Percentiles rank a stretch among this genome's conserved stretches.
Evolutionary conservation across 805 yeast species (phyloP).

Genomic region (Teunomyces cretensis): DNA sequence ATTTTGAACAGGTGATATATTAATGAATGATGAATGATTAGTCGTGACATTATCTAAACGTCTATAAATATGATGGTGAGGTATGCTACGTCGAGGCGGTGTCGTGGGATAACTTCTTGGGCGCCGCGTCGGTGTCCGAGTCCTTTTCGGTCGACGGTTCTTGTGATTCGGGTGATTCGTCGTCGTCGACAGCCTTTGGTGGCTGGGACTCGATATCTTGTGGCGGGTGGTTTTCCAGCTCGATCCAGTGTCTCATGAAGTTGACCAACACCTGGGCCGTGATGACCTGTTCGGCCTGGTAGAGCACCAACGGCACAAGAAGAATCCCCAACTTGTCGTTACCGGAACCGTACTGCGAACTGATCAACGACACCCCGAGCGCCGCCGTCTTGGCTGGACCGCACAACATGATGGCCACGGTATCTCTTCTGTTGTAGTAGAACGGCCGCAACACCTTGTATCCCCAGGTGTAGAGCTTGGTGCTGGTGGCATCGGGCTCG

Average conservation of each 20-base stretch:
- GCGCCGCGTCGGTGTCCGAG: not conserved
- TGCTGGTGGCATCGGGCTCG: slow-evolving; percentile 48
- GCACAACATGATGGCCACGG: slow-evolving; percentile 79
- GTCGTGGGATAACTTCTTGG: not conserved
- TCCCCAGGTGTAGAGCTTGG: slow-evolving; percentile 44
- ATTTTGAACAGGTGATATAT: too few relatives aligned
- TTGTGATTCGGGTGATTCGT: not conserved
- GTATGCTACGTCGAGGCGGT: not conserved
- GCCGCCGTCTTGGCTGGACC: slow-evolving; percentile 96
- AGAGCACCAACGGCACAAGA: slow-evolving; percentile 78
- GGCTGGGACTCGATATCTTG: slow-evolving; percentile 3
- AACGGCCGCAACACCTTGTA: slow-evolving; percentile 58
- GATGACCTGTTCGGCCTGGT: slow-evolving; percentile 84
- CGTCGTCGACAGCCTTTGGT: not conserved
- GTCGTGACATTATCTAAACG: not conserved
- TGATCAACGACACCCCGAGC: slow-evolving; percentile 78
- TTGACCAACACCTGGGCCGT: slow-evolving; percentile 73
- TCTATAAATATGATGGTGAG: not conserved
- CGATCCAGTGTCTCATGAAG: slow-evolving; percentile 70
- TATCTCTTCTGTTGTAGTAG: slow-evolving; percentile 67
- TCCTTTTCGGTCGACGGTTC: not conserved
- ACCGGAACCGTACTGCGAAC: slow-evolving; percentile 72
- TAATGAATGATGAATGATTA: too few relatives aligned
- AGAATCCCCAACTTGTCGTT: slow-evolving; percentile 65
- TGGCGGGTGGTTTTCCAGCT: slow-evolving; percentile 24